phyloP scores from a whole-genome alignment of 2,329 filamentous ascomycete genomes.

The Aureobasidium sp. region DNA sequence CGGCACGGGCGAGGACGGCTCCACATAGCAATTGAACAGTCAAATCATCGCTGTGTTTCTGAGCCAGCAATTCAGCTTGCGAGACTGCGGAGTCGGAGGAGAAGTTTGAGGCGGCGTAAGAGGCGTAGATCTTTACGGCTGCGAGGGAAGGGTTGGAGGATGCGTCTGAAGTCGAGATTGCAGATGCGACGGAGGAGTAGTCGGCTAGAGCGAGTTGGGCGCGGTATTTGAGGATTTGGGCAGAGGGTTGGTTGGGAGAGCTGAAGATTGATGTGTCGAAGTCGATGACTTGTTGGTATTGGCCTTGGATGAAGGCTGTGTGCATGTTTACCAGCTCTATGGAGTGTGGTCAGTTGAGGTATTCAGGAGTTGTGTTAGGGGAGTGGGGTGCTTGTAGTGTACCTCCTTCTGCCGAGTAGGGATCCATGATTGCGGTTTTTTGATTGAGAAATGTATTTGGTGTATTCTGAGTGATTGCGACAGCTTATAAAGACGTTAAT shows the following conservation, averaged over 20 bases:
- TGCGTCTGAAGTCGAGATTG: slow-evolving; percentile 68
- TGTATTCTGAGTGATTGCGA: not conserved
- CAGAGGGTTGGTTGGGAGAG: slow-evolving; percentile 78
- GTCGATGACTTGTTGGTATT: slow-evolving; percentile 88
- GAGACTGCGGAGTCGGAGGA: slow-evolving; percentile 49
- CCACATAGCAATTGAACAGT: slow-evolving; percentile 85
- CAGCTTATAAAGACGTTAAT: not conserved
- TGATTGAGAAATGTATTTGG: not conserved
- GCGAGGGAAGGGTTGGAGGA: slow-evolving; percentile 71
- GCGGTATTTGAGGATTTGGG: slow-evolving; percentile 81
- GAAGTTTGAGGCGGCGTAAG: slow-evolving; percentile 49
- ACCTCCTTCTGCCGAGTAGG: slow-evolving; percentile 71
- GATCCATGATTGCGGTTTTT: slow-evolving; percentile 56
- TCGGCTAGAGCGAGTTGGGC: slow-evolving; percentile 87
- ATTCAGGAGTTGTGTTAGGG: slow-evolving; percentile 15
- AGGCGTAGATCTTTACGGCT: slow-evolving; percentile 81
- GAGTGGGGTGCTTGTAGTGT: slow-evolving; percentile 27
- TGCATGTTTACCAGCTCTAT: slow-evolving; percentile 73
- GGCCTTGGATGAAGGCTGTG: slow-evolving; percentile 76
- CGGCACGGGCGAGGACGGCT: slow-evolving; percentile 83
- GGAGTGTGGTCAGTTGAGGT: slow-evolving; percentile 17
- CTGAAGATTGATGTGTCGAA: slow-evolving; percentile 87
- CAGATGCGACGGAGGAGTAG: slow-evolving; percentile 74
- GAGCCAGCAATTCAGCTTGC: slow-evolving; percentile 74
- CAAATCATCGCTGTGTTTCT: slow-evolving; percentile 74